A percentile compares a stretch with the other conserved stretches of the same genome.
These are phyloP conservation scores for Penicillium taxi DNA, from an alignment of 495 filamentous ascomycete genomes.

Conservation along the genomic window DNA sequence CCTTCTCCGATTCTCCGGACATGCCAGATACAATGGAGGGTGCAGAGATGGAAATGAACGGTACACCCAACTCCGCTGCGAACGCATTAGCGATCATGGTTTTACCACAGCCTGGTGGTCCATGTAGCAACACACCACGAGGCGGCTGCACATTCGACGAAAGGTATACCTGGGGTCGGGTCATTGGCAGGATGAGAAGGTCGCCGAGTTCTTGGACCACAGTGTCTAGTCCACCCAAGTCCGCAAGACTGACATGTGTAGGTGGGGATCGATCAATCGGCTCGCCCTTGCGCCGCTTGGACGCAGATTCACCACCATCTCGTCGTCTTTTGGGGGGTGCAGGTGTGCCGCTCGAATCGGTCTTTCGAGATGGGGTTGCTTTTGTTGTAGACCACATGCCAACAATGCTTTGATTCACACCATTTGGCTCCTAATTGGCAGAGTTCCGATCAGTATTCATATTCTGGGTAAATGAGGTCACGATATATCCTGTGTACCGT, in stretches of 20 bases:
- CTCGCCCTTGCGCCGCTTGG: conserved; percentile 57
- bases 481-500: conserved; percentile 18
- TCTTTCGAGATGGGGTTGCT: conserved; percentile 25
- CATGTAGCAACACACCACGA: conserved; percentile 84
- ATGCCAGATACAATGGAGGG: conserved; percentile 88
- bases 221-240: conserved; percentile 80
- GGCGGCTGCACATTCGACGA: conserved; percentile 58
- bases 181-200: conserved; percentile 74
- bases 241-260: conserved; percentile 63
- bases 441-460: not conserved
- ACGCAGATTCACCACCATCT: conserved; percentile 58
- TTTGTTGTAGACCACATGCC: conserved; percentile 54
- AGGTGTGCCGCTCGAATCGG: conserved; percentile 22
- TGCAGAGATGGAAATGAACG: conserved; percentile 82
- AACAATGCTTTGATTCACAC: conserved; percentile 68
- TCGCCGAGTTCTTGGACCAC: conserved; percentile 71
- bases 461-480: not conserved
- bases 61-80: conserved; percentile 74
- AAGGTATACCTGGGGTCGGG: conserved; percentile 57
- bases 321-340: conserved; percentile 42
- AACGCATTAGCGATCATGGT: conserved; percentile 89
- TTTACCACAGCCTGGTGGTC: conserved; percentile 92
- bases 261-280: conserved; percentile 61
- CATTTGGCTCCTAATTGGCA: conserved; percentile 54
- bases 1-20: conserved; percentile 95